A percentile compares a stretch with the other conserved stretches of the same genome.
phyloP scores from a whole-genome alignment of 2,329 filamentous ascomycete species.

The Claviceps humidiphila region DNA sequence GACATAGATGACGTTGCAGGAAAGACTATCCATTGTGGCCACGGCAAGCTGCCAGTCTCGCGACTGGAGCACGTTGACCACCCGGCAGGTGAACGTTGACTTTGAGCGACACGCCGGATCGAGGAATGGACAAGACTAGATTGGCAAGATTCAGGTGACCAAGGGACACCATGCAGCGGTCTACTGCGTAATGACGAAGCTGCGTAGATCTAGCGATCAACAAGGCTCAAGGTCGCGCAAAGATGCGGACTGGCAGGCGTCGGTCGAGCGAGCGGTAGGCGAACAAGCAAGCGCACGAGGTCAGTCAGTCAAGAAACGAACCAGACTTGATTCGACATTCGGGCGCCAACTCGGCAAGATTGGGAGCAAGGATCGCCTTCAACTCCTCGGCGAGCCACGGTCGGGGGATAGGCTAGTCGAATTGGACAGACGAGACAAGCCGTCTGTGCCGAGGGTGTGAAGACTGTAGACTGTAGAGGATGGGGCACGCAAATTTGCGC shows the following conservation, averaged over 20 bases:
- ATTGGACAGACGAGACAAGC: background rate
- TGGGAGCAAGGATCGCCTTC: background rate
- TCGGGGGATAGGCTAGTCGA: background rate
- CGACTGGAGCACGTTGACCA: slow-evolving; percentile 46
- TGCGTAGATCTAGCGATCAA: background rate
- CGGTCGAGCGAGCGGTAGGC: background rate
- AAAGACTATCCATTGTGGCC: slow-evolving; percentile 43
- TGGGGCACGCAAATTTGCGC: slow-evolving; percentile 1
- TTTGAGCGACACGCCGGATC: slow-evolving; percentile 5
- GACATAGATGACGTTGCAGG: slow-evolving; percentile 48
- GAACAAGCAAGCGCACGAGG: background rate
- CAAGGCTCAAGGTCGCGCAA: background rate
- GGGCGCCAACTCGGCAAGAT: background rate
- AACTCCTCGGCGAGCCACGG: background rate
- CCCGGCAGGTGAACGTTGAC: slow-evolving; percentile 15
- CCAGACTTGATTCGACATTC: background rate
- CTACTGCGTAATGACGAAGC: background rate
- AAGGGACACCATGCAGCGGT: background rate
- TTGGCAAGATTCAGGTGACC: background rate
- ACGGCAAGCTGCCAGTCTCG: slow-evolving; percentile 45
- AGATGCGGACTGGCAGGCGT: background rate
- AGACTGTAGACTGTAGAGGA: background rate
- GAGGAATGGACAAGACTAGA: background rate
- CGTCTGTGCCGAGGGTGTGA: background rate
- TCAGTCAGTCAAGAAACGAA: background rate